Evolutionary conservation across 345 rosid species (phyloP), one percentile per base, ranked within the genome.

Genomic region (Kernera saxatilis): DNA sequence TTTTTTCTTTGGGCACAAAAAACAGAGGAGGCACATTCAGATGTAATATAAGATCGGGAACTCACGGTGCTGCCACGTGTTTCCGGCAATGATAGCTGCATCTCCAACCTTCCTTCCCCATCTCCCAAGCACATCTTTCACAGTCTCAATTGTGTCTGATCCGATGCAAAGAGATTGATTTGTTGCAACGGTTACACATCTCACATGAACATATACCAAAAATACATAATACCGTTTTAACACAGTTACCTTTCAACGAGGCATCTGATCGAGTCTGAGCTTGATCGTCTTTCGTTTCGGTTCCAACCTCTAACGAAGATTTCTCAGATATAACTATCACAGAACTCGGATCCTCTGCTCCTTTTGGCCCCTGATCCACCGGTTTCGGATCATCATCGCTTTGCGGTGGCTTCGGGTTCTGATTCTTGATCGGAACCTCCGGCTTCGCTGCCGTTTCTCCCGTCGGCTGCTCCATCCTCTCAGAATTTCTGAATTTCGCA

Each of bases 31-130:
- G 6, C 19, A 53, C 19, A 53, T 32, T 10, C 6, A 19, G 39
- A 35, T 35, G 13, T 33, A 33, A 48, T 46, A 30, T 12, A 0
- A 30, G 35, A 35, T 33, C 45, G 8, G 37, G 30, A 41, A 69
- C 74, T 69, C 74, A 69, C 74, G 56, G 56, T 69, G 74, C 35
- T 69, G 74, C 86, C 86, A 83, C 25, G 83, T 79, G 78, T 81
- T 83, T 6, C 83, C 86, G 73, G 86, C 85, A 22, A 85, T 86
- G 79, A 68, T 84, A 9, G 84, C 78, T 3, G 85, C 85, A 69
- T 84, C 90, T 15, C 82, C 85, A 27, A 83, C 82, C 75, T 44
- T 81, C 76, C 69, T 86, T 32, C 82, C 82, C 86, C 86, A 86
- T 70, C 82, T 79, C 49, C 88, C 84, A 7, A 86, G 54, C 40